These are phyloP conservation scores for Phytophthora sp. DNA, from an alignment of 352 stramenopile genomes.

Conservation along the genomic window DNA sequence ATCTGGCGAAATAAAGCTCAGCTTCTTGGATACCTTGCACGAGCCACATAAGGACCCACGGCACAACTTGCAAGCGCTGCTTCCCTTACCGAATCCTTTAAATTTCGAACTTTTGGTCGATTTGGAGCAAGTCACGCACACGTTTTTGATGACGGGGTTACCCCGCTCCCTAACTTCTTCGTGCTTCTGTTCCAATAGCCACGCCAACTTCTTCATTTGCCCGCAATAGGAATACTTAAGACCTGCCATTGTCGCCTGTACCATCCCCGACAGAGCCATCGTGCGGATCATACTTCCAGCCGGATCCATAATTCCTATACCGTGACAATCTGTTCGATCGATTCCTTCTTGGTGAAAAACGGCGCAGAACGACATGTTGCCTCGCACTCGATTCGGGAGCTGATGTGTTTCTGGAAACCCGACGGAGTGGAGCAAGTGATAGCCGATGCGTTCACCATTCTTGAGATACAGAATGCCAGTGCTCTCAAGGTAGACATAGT, in stretches of 20 bases:
- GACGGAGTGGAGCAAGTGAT: constrained; percentile 35
- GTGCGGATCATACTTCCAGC: constrained; percentile 27
- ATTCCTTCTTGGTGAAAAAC: constrained; percentile 37
- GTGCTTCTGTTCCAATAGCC: constrained; percentile 30
- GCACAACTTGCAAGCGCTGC: constrained; percentile 30
- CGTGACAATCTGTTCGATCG: constrained; percentile 20
- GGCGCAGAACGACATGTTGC: constrained; percentile 47
- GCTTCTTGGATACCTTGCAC: constrained; percentile 31
- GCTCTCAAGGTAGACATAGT: constrained; percentile 35
- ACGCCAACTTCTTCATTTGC: constrained; percentile 44
- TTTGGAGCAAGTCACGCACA: constrained; percentile 28
- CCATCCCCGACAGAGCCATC: constrained; percentile 22
- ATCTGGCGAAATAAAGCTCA: constrained; percentile 33
- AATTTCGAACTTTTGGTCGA: constrained; percentile 3
- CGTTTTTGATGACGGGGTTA: neutral
- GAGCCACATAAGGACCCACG: constrained; percentile 14
- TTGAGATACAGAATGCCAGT: constrained; percentile 15
- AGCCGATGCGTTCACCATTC: constrained; percentile 27
- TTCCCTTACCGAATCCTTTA: constrained; percentile 3
- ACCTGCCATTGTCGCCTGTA: constrained; percentile 21
- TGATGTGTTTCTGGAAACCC: constrained; percentile 28
- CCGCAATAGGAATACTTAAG: constrained; percentile 40
- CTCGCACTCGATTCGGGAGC: constrained; percentile 30
- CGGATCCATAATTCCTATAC: constrained; percentile 28
- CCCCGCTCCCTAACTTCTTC: constrained; percentile 1